Conservation (phyloP, 2,329 filamentous ascomycete species). For the Penicillium sp. region DNA sequence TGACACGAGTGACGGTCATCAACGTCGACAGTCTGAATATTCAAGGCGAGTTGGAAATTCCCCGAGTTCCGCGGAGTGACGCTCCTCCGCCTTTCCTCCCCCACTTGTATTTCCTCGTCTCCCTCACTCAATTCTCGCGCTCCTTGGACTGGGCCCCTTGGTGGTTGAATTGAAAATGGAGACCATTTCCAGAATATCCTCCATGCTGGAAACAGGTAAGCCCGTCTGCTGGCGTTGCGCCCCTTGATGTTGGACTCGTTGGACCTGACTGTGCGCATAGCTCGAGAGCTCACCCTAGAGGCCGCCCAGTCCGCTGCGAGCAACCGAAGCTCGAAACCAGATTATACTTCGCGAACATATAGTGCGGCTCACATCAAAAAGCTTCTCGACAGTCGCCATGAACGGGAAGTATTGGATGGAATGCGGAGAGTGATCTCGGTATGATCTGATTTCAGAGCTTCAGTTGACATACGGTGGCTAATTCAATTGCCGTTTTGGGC, state of each 20-base stretch:
- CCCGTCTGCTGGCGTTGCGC: not conserved
- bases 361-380: constrained; percentile 86
- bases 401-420: constrained; percentile 87
- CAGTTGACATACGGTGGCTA: constrained; percentile 9
- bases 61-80: constrained; percentile 13
- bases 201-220: constrained; percentile 87
- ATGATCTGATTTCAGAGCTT: constrained; percentile 25
- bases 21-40: not conserved
- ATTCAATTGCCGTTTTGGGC: constrained; percentile 8
- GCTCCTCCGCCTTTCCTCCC: constrained; percentile 21
- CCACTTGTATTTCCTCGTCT: constrained; percentile 6
- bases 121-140: constrained; percentile 11
- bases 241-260: constrained; percentile 11
- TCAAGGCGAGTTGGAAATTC: too few species aligned
- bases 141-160: constrained; percentile 17
- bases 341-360: constrained; percentile 58
- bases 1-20: not conserved
- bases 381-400: constrained; percentile 86
- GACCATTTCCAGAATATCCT: constrained; percentile 89
- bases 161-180: constrained; percentile 59
- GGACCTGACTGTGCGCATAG: constrained; percentile 46
- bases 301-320: constrained; percentile 80
- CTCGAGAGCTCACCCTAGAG: constrained; percentile 94
- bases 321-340: constrained; percentile 47
- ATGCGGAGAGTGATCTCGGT: constrained; percentile 82